Evolutionary conservation across 305 asterid genomes (phyloP), one percentile per base, ranked within the genome.

Genomic region (Salvia sclarea): DNA sequence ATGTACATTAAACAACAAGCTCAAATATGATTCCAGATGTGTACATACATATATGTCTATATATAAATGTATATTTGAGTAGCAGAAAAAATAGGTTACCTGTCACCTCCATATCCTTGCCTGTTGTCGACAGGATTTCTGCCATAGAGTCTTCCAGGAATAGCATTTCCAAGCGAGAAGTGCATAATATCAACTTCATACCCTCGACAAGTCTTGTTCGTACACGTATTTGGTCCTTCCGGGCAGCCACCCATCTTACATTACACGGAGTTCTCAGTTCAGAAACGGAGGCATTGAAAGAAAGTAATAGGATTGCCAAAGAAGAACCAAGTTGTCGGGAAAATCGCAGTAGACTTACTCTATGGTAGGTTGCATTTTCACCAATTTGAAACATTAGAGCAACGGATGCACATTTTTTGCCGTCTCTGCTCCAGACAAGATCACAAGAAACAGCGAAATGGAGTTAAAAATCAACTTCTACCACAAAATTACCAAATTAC

Each of bases 151-250:
- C 94, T 75, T 70, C 94, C 90, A 22, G 94, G 94, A 69, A 87
- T 81, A 41, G 94, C 85, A 75, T 47, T 81, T 70, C 90, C 90
- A 24, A 79, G 70, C n/a, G 90, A 84, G 81, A 87, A 87, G 76
- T 83, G 90, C 90, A 87, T 75, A 54, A 87, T 82, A 74, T 87
- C 94, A 74, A 84, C 88, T 76, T 87, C 90, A 68, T 84, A 80
- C 66, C 88, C 87, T 13, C 69, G 85, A 76, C 91, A 84, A 53
- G 84, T 84, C 82, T 81, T 83, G 82, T 79, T 84, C 6, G 84
- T 77, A 84, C 94, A 87, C 71, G 83, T 61, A 74, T 62, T 78
- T 4, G 80, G 81, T 68, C 54, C 80, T 78, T 87, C 79, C 66
- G 66, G 78, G 21, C 90, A 84, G 57, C 88, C 90, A 40, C 94